Evolutionary conservation across 148 eudicot genomes (phyloP).

Genomic region (Rhododendron williamsianum): DNA sequence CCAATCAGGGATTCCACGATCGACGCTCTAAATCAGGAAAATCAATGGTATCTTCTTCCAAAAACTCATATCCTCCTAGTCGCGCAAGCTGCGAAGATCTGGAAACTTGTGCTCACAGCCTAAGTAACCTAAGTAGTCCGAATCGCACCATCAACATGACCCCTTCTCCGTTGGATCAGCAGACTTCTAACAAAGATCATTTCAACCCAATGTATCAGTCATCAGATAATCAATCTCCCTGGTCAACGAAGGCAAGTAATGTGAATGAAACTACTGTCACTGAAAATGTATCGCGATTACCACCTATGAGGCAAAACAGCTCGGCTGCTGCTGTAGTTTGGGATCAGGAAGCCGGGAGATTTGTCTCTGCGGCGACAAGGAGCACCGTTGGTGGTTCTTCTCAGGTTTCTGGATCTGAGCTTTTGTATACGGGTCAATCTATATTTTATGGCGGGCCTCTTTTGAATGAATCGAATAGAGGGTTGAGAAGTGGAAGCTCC

Average conservation of each 20-base stretch:
- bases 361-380: constrained; percentile 52
- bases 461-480: constrained; percentile 37
- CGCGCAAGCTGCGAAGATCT: constrained; percentile 65
- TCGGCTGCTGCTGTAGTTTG: constrained; percentile 40
- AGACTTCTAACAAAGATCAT: constrained; percentile 38
- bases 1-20: constrained; percentile 41
- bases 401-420: constrained; percentile 43
- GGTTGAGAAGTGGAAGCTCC: constrained; percentile 24
- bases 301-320: constrained; percentile 26
- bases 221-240: constrained; percentile 65
- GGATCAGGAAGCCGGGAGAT: constrained; percentile 85
- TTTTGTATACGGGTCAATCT: constrained; percentile 63
- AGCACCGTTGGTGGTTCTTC: constrained; percentile 30
- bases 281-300: constrained; percentile 4
- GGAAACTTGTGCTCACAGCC: constrained; percentile 54
- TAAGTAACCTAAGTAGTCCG: constrained; percentile 80
- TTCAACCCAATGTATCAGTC: constrained; percentile 61
- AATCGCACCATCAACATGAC: constrained; percentile 34
- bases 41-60: constrained; percentile 42
- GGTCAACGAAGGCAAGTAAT: constrained; percentile 38
- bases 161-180: constrained; percentile 35
- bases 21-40: constrained; percentile 31
- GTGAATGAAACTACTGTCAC: constrained; percentile 14
- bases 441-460: constrained; percentile 87
- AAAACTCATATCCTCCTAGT: constrained; percentile 76